Percentiles rank a stretch among this genome's conserved stretches.
These are phyloP conservation scores for Chalciporus sphaerocephalus DNA, from an alignment of 768 basidiomycete genomes.

Conservation along the genomic window DNA sequence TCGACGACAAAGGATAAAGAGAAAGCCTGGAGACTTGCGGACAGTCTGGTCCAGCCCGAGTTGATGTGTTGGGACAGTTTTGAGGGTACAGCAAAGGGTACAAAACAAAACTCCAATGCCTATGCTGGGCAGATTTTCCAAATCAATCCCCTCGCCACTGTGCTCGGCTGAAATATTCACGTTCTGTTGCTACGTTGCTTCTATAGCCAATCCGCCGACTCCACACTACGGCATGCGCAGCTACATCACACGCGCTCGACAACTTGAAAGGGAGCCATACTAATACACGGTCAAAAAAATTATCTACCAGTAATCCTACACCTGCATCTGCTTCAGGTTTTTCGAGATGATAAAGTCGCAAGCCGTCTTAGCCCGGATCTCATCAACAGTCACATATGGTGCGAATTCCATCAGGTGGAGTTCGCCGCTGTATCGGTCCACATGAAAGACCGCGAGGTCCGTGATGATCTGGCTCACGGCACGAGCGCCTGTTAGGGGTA, in stretches of 20 bases:
- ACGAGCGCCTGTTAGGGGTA: constrained; percentile 86
- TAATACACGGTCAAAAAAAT: neutral
- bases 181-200: neutral
- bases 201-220: neutral
- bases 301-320: neutral
- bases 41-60: too few relatives aligned
- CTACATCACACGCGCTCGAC: neutral
- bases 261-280: neutral
- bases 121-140: constrained; percentile 3
- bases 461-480: constrained; percentile 91
- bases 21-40: constrained; percentile 3
- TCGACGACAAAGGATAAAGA: constrained; percentile 7
- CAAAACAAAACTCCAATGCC: neutral
- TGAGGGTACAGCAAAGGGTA: constrained; percentile 5
- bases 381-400: constrained; percentile 72
- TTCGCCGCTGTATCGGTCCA: constrained; percentile 67
- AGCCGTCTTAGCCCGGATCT: constrained; percentile 77
- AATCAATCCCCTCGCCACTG: neutral
- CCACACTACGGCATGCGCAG: constrained; percentile 1
- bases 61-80: too few relatives aligned
- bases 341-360: constrained; percentile 64
- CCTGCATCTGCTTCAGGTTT: constrained; percentile 47
- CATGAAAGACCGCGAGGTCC: constrained; percentile 86
- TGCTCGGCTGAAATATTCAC: neutral
- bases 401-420: constrained; percentile 74